phyloP scores from a whole-genome alignment of 306 rosid species.

The Cicer bijugum region DNA sequence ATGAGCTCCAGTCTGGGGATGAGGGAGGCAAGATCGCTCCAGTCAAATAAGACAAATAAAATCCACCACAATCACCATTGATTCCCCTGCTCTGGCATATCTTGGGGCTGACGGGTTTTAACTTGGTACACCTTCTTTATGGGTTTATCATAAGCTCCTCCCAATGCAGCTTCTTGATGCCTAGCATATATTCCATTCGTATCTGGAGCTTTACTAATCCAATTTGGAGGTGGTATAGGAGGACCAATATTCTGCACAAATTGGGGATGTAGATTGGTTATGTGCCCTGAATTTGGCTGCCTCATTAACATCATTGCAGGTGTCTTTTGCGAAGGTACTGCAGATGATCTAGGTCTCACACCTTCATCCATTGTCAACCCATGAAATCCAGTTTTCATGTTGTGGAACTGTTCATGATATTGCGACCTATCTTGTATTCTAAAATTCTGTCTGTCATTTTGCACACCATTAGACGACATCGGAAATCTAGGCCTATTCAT shows the following conservation, averaged over 20 bases:
- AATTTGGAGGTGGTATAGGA: slow-evolving; percentile 85
- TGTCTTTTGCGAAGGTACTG: slow-evolving; percentile 44
- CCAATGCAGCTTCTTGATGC: slow-evolving; percentile 62
- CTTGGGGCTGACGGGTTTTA: slow-evolving; percentile 59
- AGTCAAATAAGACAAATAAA: slow-evolving; percentile 37
- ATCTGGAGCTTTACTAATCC: slow-evolving; percentile 66
- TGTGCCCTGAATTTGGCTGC: slow-evolving; percentile 53
- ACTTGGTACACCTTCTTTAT: slow-evolving; percentile 70
- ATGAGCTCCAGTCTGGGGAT: slow-evolving; percentile 43
- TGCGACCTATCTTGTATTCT: slow-evolving; percentile 59
- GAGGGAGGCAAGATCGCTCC: slow-evolving; percentile 40
- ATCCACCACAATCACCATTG: slow-evolving; percentile 48
- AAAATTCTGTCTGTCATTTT: slow-evolving; percentile 64
- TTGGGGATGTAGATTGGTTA: slow-evolving; percentile 52
- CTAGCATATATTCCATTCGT: slow-evolving; percentile 55
- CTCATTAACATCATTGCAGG: slow-evolving; percentile 45
- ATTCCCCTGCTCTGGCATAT: slow-evolving; percentile 52
- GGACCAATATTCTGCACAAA: slow-evolving; percentile 58
- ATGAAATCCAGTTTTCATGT: slow-evolving; percentile 59
- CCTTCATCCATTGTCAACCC: slow-evolving; percentile 56
- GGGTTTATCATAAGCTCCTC: slow-evolving; percentile 63
- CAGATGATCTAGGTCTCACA: slow-evolving; percentile 53
- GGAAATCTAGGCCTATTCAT: slow-evolving; percentile 65
- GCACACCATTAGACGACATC: slow-evolving; percentile 60
- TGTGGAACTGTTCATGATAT: slow-evolving; percentile 57